Conservation (phyloP, 164 flowering plant species). For the Magnolia kwangsiensis region DNA sequence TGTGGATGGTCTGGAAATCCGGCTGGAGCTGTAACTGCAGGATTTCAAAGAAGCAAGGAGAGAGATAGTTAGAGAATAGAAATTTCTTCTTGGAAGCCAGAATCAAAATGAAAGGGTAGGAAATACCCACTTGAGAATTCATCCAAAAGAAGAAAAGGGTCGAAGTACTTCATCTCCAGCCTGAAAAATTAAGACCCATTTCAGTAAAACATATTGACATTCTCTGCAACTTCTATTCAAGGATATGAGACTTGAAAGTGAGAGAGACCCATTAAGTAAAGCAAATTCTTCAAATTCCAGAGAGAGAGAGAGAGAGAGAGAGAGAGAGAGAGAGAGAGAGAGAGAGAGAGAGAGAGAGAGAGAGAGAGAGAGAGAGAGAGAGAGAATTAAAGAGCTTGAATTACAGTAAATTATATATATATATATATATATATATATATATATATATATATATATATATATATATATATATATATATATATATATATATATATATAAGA, state of each 20-base stretch:
- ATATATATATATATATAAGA: background rate
- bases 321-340: background rate
- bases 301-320: background rate
- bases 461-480: background rate
- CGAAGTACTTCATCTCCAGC: conserved; percentile 70
- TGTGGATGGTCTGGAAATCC: conserved; percentile 98
- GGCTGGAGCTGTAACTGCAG: conserved; percentile 78
- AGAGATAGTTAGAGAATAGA: background rate
- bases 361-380: background rate
- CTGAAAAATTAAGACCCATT: conserved; percentile 31
- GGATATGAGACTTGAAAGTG: background rate
- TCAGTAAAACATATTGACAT: background rate
- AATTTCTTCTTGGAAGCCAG: background rate
- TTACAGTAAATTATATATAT: background rate
- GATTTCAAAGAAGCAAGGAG: conserved; percentile 3
- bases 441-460: no score
- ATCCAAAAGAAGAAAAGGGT: conserved; percentile 82
- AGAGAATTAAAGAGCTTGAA: background rate
- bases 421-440: no score
- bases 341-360: background rate
- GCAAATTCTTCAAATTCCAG: background rate
- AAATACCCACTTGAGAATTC: conserved; percentile 71
- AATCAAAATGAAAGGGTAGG: background rate
- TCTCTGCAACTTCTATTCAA: conserved; percentile 3
- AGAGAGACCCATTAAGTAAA: background rate